A percentile compares a stretch with the other conserved stretches of the same genome.
Evolutionary conservation across 2,329 filamentous ascomycete genomes (phyloP).

Genomic region (Macroventuria anomochaeta): DNA sequence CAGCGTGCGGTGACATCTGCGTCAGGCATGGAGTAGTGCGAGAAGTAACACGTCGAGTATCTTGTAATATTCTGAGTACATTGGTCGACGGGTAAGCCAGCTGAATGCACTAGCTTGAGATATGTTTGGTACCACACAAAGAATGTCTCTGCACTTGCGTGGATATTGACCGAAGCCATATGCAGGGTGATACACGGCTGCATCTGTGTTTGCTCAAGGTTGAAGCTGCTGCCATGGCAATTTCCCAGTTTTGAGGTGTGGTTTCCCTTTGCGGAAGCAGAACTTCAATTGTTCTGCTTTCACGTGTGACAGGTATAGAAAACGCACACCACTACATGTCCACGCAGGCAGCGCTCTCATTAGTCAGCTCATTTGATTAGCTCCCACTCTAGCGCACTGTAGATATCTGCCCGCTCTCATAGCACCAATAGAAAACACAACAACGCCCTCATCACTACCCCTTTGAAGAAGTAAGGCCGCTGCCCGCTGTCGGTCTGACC

Average conservation of each 20-base stretch:
- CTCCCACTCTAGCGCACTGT: no score
- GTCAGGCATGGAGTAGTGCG: neutral
- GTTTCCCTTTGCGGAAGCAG: neutral
- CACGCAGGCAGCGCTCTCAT: no score
- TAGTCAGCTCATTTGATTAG: no score
- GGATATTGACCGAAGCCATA: neutral
- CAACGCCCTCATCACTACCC: no score
- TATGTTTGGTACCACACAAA: neutral
- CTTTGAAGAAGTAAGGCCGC: neutral
- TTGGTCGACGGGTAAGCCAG: conserved; percentile 2
- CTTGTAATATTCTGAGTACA: neutral
- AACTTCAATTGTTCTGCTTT: no score
- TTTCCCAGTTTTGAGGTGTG: neutral
- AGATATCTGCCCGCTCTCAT: no score
- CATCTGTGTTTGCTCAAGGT: neutral
- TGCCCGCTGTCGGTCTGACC: neutral
- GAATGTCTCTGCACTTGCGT: neutral
- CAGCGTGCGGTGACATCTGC: neutral
- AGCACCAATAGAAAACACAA: no score
- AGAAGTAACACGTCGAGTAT: neutral
- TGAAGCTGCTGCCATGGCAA: neutral
- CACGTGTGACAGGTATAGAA: conserved; percentile 6
- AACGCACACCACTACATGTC: neutral
- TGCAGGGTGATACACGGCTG: conserved; percentile 9
- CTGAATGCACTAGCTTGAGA: neutral